Evolutionary conservation across 2,329 filamentous ascomycete genomes (phyloP).

Genomic region (Pyrenophora graminea): DNA sequence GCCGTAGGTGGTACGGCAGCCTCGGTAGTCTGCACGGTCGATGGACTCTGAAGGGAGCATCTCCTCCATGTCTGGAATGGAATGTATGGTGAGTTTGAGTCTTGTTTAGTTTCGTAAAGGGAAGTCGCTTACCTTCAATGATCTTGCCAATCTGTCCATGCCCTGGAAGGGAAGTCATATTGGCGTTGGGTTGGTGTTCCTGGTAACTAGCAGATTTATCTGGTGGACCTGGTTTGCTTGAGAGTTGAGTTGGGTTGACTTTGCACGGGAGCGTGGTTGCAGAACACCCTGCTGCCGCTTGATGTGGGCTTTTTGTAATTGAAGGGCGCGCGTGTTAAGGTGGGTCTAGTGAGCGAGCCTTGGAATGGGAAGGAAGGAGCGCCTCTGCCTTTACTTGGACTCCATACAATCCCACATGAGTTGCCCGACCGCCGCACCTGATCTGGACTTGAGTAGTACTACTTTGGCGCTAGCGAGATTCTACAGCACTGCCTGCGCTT

Average conservation of each 20-base stretch:
- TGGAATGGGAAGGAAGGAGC: not conserved
- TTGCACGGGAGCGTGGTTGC: not conserved
- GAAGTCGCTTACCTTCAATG: constrained; percentile 7
- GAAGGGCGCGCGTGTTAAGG: not conserved
- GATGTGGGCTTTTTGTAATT: too few species aligned
- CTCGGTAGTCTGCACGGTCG: constrained; percentile 18
- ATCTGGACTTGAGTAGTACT: too few species aligned
- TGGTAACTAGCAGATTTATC: not conserved
- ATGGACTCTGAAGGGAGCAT: constrained; percentile 24
- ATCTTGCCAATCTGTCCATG: constrained; percentile 24
- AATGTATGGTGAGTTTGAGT: not conserved
- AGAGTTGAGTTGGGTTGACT: not conserved
- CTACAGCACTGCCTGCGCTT: too few species aligned
- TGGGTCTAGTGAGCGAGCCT: not conserved
- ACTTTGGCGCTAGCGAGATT: too few species aligned
- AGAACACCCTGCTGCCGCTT: too few species aligned
- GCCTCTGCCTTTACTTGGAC: not conserved
- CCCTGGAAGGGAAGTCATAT: constrained; percentile 12
- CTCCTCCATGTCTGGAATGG: constrained; percentile 16
- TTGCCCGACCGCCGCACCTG: too few species aligned
- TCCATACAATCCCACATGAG: too few species aligned
- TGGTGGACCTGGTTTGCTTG: not conserved
- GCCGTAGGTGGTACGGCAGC: constrained; percentile 25
- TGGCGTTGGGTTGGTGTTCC: not conserved
- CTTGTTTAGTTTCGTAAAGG: not conserved